These are phyloP conservation scores for Triticum aestivum DNA, from an alignment of 176 grass and related monocot species.

Conservation along the genomic window DNA sequence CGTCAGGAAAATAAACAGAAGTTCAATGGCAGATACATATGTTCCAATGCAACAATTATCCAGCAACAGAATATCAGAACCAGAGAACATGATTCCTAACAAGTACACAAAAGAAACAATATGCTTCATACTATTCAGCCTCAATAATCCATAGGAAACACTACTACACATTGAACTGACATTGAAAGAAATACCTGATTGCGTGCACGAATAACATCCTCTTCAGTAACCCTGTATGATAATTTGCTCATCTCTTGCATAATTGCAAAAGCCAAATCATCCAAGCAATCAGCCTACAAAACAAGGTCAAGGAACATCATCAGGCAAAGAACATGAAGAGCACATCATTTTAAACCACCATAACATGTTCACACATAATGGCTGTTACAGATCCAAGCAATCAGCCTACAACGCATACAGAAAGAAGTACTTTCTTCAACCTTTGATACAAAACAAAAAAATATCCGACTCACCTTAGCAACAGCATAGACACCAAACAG, in stretches of 20 bases:
- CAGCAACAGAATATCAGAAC: background rate
- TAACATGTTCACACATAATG: background rate
- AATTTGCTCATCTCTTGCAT: slow-evolving; percentile 95
- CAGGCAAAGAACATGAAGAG: background rate
- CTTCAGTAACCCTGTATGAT: slow-evolving; percentile 89
- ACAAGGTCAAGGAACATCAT: background rate
- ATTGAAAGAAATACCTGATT: slow-evolving; percentile 64
- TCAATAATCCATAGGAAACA: background rate
- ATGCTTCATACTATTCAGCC: background rate
- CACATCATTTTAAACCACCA: background rate
- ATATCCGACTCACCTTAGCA: slow-evolving; percentile 60
- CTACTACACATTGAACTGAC: background rate
- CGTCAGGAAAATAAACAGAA: background rate
- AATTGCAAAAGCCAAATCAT: slow-evolving; percentile 95
- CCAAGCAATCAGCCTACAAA: slow-evolving; percentile 86
- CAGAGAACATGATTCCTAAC: background rate
- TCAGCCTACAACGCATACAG: background rate
- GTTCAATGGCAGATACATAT: background rate
- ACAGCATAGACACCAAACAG: slow-evolving; percentile 97
- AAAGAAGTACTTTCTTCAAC: background rate
- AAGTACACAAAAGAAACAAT: background rate
- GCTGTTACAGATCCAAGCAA: too few relatives aligned
- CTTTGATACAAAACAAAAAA: background rate
- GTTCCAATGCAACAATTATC: too few relatives aligned
- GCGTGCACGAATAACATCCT: slow-evolving; percentile 96